A percentile compares a stretch with the other conserved stretches of the same genome.
These are phyloP conservation scores for Alternaria metachromatica DNA, from an alignment of 2,329 filamentous ascomycete species.

Conservation along the genomic window DNA sequence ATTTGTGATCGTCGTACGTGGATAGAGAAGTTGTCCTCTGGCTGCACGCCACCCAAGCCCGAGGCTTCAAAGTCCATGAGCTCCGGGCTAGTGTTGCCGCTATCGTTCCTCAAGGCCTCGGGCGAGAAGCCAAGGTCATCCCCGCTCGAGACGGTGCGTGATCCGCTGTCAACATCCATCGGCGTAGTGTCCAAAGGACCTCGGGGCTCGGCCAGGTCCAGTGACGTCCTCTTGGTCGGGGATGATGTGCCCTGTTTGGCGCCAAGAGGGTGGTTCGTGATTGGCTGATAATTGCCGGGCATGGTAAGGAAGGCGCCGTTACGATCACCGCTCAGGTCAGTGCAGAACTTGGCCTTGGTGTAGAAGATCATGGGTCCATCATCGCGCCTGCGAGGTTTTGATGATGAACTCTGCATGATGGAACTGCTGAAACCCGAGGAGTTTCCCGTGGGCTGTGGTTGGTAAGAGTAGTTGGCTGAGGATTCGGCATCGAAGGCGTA, in stretches of 20 bases:
- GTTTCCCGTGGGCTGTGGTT: slow-evolving; percentile 37
- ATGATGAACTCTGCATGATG: slow-evolving; percentile 53
- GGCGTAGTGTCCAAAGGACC: slow-evolving; percentile 30
- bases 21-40: slow-evolving; percentile 62
- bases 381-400: slow-evolving; percentile 60
- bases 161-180: slow-evolving; percentile 39
- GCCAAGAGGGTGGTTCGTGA: slow-evolving; percentile 45
- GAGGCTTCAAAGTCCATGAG: slow-evolving; percentile 55
- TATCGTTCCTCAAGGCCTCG: slow-evolving; percentile 33
- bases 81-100: slow-evolving; percentile 31
- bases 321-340: slow-evolving; percentile 74
- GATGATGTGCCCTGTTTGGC: neutral
- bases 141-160: slow-evolving; percentile 34
- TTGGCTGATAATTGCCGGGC: slow-evolving; percentile 36
- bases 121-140: slow-evolving; percentile 49
- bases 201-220: slow-evolving; percentile 39
- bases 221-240: slow-evolving; percentile 1
- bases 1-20: slow-evolving; percentile 53
- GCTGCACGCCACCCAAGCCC: slow-evolving; percentile 67
- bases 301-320: slow-evolving; percentile 24
- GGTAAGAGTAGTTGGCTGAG: slow-evolving; percentile 37
- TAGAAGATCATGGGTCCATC: slow-evolving; percentile 86
- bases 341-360: slow-evolving; percentile 79
- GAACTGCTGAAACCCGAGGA: slow-evolving; percentile 56
- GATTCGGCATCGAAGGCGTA: slow-evolving; percentile 43